Percentiles rank a stretch among this genome's conserved stretches.
Conservation (phyloP, 75 land plant species). For the Pinus albicaulis region DNA sequence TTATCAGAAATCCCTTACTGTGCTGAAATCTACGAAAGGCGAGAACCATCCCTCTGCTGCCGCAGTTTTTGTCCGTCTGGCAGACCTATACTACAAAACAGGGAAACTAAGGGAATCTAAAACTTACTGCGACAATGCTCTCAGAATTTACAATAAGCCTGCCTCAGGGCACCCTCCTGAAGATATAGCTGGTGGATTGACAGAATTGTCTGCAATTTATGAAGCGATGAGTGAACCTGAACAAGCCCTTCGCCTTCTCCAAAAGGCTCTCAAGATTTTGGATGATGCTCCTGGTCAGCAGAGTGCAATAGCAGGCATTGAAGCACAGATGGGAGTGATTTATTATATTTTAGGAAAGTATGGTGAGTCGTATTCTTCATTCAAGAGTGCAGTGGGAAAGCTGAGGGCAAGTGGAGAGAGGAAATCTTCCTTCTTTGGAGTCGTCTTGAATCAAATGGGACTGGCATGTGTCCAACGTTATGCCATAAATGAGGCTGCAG, state of each 20-base stretch:
- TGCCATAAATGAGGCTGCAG: slow-evolving; percentile 65
- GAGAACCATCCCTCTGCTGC: slow-evolving; percentile 78
- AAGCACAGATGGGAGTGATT: slow-evolving; percentile 92
- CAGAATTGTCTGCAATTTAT: slow-evolving; percentile 74
- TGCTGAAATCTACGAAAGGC: slow-evolving; percentile 71
- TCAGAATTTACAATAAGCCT: slow-evolving; percentile 68
- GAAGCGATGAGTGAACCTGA: slow-evolving; percentile 79
- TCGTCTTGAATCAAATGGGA: slow-evolving; percentile 88
- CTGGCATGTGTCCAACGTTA: slow-evolving; percentile 68
- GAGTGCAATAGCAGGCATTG: slow-evolving; percentile 74
- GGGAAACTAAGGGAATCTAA: slow-evolving; percentile 72
- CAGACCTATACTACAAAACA: slow-evolving; percentile 79
- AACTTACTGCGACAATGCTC: slow-evolving; percentile 82
- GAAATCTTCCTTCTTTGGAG: slow-evolving; percentile 71
- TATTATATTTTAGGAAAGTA: slow-evolving; percentile 64
- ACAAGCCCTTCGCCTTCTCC: slow-evolving; percentile 61
- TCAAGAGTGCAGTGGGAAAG: slow-evolving; percentile 63
- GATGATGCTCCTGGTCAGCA: slow-evolving; percentile 72
- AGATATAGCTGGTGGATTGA: slow-evolving; percentile 64
- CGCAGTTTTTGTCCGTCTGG: slow-evolving; percentile 72
- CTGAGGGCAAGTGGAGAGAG: slow-evolving; percentile 60
- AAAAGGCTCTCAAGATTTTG: slow-evolving; percentile 65
- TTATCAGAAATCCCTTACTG: slow-evolving; percentile 77
- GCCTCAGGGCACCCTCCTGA: slow-evolving; percentile 42
- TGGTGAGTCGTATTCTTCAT: slow-evolving; percentile 41